phyloP scores from a whole-genome alignment of 2,329 filamentous ascomycete species.

The Penicillium digitatum region DNA sequence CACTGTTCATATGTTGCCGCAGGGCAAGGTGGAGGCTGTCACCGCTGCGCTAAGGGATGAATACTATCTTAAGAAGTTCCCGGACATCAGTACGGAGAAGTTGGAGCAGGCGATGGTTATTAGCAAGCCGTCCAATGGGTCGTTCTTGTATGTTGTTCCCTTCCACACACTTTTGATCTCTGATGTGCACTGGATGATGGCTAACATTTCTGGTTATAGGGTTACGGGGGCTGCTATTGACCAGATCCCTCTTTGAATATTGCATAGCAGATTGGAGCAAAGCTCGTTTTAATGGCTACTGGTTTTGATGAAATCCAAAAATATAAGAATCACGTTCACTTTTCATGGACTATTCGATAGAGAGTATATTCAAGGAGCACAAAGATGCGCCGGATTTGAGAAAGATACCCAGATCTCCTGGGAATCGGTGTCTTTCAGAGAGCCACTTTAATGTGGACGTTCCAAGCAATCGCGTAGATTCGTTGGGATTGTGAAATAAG shows the following conservation, averaged over 20 bases:
- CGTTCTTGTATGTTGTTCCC: conserved; percentile 38
- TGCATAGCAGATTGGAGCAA: conserved; percentile 5
- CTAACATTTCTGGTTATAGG: conserved; percentile 25
- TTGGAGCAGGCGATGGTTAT: conserved; percentile 77
- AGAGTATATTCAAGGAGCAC: neutral
- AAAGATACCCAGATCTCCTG: neutral
- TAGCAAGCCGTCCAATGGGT: conserved; percentile 63
- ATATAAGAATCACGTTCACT: neutral
- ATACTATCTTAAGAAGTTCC: conserved; percentile 74
- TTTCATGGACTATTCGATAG: neutral
- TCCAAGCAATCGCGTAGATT: neutral
- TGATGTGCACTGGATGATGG: neutral
- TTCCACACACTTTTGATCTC: neutral
- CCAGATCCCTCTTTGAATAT: conserved; percentile 27
- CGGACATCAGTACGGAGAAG: conserved; percentile 67
- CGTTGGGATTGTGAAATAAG: neutral
- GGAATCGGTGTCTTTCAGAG: neutral
- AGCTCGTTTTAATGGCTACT: neutral
- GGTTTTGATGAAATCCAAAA: neutral
- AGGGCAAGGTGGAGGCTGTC: conserved; percentile 73
- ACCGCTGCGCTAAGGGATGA: conserved; percentile 71
- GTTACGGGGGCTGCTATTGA: conserved; percentile 39
- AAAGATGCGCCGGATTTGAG: neutral
- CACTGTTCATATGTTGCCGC: conserved; percentile 86
- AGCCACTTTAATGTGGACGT: neutral